Evolutionary conservation across 495 filamentous ascomycete species (phyloP).

Genomic region (Lindgomyces ingoldianus): DNA sequence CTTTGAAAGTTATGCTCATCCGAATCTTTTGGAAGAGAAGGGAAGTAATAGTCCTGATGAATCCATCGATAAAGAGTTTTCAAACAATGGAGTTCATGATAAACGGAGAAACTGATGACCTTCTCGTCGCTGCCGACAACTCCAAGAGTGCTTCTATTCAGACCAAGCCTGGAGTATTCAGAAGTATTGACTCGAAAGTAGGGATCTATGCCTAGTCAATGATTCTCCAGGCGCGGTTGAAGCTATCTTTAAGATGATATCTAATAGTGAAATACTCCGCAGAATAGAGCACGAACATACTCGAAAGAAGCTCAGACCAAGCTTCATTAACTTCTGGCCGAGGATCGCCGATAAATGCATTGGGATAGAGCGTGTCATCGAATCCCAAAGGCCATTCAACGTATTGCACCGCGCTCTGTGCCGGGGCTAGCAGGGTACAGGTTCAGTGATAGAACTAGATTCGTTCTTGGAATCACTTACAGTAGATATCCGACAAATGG

Average conservation of each 20-base stretch:
- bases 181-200: constrained; percentile 3
- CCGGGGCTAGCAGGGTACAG: background rate
- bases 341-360: constrained; percentile 13
- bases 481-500: background rate
- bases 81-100: constrained; percentile 27
- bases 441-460: background rate
- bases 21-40: background rate
- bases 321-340: constrained; percentile 3
- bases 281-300: no score
- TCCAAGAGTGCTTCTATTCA: background rate
- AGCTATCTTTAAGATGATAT: no score
- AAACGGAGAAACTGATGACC: constrained; percentile 2
- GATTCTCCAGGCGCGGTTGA: background rate
- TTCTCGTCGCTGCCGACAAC: constrained; percentile 5
- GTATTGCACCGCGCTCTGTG: background rate
- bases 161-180: background rate
- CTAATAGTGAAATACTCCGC: no score
- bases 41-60: constrained; percentile 14
- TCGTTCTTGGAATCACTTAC: background rate
- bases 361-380: constrained; percentile 1
- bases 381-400: background rate
- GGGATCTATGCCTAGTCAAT: background rate
- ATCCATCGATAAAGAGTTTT: constrained; percentile 17
- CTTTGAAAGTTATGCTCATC: constrained; percentile 1
- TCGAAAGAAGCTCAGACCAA: constrained; percentile 4